Base-by-base conservation (phyloP, 306 rosid species). In the Glycine soja region DNA sequence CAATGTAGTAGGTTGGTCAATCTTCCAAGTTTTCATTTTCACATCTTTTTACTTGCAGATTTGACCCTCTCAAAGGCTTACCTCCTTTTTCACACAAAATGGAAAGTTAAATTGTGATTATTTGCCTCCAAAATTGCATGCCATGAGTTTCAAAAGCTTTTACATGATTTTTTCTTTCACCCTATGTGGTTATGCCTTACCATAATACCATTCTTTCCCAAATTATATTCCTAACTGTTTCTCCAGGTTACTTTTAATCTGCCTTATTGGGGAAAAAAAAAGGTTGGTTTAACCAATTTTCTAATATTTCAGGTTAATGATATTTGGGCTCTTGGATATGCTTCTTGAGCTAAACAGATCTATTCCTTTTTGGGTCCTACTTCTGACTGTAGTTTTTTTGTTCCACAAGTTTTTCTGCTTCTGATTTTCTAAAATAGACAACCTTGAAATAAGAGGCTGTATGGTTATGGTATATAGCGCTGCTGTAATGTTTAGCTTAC, bases 1-100 rank as follows among this genome's bases (percentile, higher is more conserved):
- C 98, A 93, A 87, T 93, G 98, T 88, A 91, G 97, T 84, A 93
- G 98, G 98, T 91, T 76, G 68, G 85, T 84, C 32, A 47, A 75
- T 48, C 70, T 82, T 74, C 64, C 62, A 12, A 47, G 69, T 50
- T 43, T 68, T 42, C 52, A 16, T 36, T 80, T 81, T 72, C 78
- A 30, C 3, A 3, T 51, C 67, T 53, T 80, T 77, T 48, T 9
- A 30, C 52, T 84, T 79, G 30, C 34, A 32, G 46, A 12, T 70
- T 62, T 24, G 9, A n/a, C 11, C 72, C 7, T 70, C 58, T 11
- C 67, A 19, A 76, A 57, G 38, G 57, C 19, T 74, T 46, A 18
- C 63, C 36, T 40, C 32, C 54, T 32, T 77, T 14, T 79, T 56
- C 62, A 47, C 19, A 48, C 10, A 68, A 47, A 3, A 45, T 56